Base-by-base conservation (phyloP, 805 yeast species). In the Allodekkera sacchari region DNA sequence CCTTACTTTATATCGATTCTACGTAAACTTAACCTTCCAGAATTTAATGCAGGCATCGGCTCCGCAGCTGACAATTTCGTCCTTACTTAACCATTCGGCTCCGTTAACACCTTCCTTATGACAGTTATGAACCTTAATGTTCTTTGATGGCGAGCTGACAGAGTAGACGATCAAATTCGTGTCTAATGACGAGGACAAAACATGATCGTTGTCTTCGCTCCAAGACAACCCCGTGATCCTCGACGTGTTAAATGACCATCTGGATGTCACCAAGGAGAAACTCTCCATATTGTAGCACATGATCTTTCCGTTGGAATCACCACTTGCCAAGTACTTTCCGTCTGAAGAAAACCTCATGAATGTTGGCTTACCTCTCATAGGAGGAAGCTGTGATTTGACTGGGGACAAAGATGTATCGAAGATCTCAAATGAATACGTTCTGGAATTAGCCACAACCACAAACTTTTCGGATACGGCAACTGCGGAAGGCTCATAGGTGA, bases 191-290 rank as follows among this genome's bases (percentile, higher is more conserved):
- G 81, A 92, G 36, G 89, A 76, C 14, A 77, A 83, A 27, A 83
- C 68, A 43, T 70, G 76, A 43, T 78, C 74, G 35, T 83, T 78
- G 44, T 81, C 87, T 7, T 61, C 61, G 27, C 77, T 71, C 98
- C 97, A 92, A 16, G 74, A 56, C 29, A 92, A 82, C 19, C 77
- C 70, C 36, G 74, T 75, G 40, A 92, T 80, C 34, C 71, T 76
- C 35, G 95, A 79, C 2, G 88, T 83, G 53, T 92, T 96, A 75
- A 84, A 89, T 0, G 94, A 79, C 99, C 99, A 92, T 52, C 96
- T 73, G 0, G 94, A 74, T 3, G 97, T 85, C 22, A 77, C 68
- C 6, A 83, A 59, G 3, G 68, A 43, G 31, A 63, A 70, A 24
- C 74, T 76, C 3, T 52, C 53, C 6, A 75, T 52, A 41, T 74